Conservation (phyloP, 192 early-diverging fungal genomes). For the Coemansia sp. region DNA sequence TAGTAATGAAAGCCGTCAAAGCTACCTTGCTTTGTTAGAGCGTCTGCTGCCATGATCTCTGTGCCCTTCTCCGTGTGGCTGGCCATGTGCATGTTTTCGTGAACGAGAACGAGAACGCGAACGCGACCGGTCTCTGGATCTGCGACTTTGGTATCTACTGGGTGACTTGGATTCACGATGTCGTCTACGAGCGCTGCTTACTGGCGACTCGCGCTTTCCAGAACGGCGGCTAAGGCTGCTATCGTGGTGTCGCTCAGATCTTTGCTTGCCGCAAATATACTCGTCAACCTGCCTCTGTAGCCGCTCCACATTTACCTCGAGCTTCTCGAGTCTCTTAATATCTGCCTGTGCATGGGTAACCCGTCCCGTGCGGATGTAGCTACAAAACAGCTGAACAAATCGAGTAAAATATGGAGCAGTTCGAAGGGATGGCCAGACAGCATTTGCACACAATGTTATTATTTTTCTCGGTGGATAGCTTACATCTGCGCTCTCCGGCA, state of each 20-base stretch:
- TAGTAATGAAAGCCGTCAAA: background rate
- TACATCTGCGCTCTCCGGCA: conserved; percentile 17
- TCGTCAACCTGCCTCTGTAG: background rate
- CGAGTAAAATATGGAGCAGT: background rate
- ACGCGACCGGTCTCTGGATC: background rate
- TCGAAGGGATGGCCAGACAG: background rate
- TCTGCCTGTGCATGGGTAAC: conserved; percentile 7
- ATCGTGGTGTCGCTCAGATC: conserved; percentile 5
- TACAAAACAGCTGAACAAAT: background rate
- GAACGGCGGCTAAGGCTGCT: background rate
- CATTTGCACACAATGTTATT: background rate
- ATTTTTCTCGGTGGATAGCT: background rate
- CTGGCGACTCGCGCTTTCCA: background rate
- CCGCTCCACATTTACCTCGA: background rate
- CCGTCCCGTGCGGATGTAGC: conserved; percentile 6
- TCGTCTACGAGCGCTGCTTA: background rate
- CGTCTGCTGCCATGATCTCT: background rate
- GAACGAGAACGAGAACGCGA: background rate
- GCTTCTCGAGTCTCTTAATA: conserved; percentile 3
- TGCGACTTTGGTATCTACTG: background rate
- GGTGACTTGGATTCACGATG: background rate
- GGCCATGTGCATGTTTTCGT: too few relatives aligned
- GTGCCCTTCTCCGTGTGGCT: background rate
- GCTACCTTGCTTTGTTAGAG: background rate
- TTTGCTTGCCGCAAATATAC: background rate